Evolutionary conservation across 1,284 basidiomycete species (phyloP), one percentile per base, ranked within the genome.

Genomic region (Mrakiaceae sp.): DNA sequence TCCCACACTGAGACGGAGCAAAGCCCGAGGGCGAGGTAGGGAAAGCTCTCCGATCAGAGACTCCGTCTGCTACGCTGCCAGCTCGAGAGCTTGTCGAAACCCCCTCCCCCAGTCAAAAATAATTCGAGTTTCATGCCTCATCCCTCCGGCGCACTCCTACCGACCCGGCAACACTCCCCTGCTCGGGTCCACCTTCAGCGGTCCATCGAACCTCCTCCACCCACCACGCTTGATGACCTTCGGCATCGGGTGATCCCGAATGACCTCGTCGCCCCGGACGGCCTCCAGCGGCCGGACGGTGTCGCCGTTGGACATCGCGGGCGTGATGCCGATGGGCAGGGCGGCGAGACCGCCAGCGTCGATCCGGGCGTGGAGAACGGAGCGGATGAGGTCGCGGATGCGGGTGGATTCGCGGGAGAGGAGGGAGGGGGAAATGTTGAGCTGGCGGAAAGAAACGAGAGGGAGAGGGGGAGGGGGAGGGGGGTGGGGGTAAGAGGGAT

Each of bases 351-450:
- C 27, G 27, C 27, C 27, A 40, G 8, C 11, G 44, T 64, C 63
- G 63, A 64, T 57, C 5, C 54, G 42, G 43, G 57, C 46, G 42
- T 64, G 63, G 14, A 64, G 50, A n/a, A 56, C 14, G 8, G 50
- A 39, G 12, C 63, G 63, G 63, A 64, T 49, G 14, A 39, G 14
- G 51, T 64, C 63, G 1, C 63, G 63, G 27, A 64, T 58, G 12
- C 57, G 57, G 58, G 51, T 54, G 4, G 63, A 59, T 40, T 64
- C 63, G 27, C 48, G 56, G 10, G 57, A 59, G 44, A 64, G 51
- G n/a, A 59, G 52, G 9, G 4, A 3, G 8, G 63, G 58, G 3
- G n/a, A 39, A 11, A 44, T 40, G 27, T 59, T 64, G 49, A 64
- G 57, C 62, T 63, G 55, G 12, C 0, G 5, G 6, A 8, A 11